Base-by-base conservation (phyloP, 352 stramenopile species). In the Phytophthora tubulina region DNA sequence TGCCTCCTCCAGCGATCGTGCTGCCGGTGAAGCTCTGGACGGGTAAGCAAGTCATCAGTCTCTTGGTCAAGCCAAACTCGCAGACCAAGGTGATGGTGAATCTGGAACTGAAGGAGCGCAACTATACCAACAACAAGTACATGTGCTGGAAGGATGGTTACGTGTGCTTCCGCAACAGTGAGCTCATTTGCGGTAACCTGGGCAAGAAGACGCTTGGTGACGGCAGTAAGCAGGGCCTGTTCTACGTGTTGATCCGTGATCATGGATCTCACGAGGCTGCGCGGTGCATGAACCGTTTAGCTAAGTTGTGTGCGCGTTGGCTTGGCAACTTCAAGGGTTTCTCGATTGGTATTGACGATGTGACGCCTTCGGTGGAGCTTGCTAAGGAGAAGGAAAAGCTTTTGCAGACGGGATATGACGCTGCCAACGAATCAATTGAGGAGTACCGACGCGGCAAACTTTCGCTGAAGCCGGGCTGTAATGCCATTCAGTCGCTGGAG, bases 261-360 rank as follows among this genome's bases (percentile, higher is more conserved):
- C 97, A 98, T 70, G 93, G 96, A 9, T 67, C 90, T 15, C 67
- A 90, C 6, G 89, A 98, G 54, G 98, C 97, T 32, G 97, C 98
- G 4, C 86, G 90, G 11, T 98, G 96, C 75, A 99, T 99, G 97
- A 98, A 99, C 81, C 96, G 98, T 39, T 90, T 99, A 51, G 96
- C 98, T 0, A 99, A 99, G 79, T 84, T 99, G 13, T 99, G 96
- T 68, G 92, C 93, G 9, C 85, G 96, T n/a, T 99, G 97, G 84
- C 90, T 99, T 38, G 97, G 97, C n/a, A 93, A 96, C 69, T 98
- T 99, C 76, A 81, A 81, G 55, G 98, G 98, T 0, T 99, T 99
- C 72, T 99, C 96, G 15, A 99, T 99, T 49, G 98, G 98, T 44
- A 99, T 99, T 75, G 97, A 99, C 64, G 98, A 99, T 76, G 98